A percentile compares a stretch with the other conserved stretches of the same genome.
phyloP scores from a whole-genome alignment of 176 grass and related monocot species.

The Phragmites australis region DNA sequence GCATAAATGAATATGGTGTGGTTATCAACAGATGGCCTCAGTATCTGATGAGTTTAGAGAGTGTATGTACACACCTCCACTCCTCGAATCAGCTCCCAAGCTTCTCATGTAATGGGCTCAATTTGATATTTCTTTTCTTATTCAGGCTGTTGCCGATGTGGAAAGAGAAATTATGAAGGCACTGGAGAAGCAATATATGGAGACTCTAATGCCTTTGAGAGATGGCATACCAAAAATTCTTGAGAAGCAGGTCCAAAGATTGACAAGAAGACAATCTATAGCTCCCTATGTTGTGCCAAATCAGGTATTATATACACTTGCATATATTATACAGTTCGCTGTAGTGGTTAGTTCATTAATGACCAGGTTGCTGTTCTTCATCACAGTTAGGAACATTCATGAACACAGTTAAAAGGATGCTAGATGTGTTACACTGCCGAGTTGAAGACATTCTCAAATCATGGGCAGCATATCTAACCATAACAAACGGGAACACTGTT shows the following conservation, averaged over 20 bases:
- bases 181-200: conserved; percentile 85
- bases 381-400: conserved; percentile 93
- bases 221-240: conserved; percentile 85
- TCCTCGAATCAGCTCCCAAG: conserved; percentile 9
- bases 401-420: conserved; percentile 88
- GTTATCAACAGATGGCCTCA: conserved; percentile 97
- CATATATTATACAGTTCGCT: conserved; percentile 6
- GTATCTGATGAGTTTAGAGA: conserved; percentile 83
- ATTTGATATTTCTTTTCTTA: conserved; percentile 28
- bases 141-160: conserved; percentile 83
- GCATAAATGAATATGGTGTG: conserved; percentile 82
- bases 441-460: conserved; percentile 78
- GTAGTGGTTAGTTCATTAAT: background rate
- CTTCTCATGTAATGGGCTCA: conserved; percentile 17
- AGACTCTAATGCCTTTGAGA: conserved; percentile 67
- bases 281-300: conserved; percentile 62
- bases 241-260: conserved; percentile 89
- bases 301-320: conserved; percentile 55
- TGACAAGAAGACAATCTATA: conserved; percentile 83
- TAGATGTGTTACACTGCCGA: conserved; percentile 83
- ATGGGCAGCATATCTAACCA: conserved; percentile 75
- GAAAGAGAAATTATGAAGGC: conserved; percentile 78
- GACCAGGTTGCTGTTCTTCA: conserved; percentile 21
- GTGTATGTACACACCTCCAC: conserved; percentile 46
- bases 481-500: conserved; percentile 56